phyloP scores from a whole-genome alignment of 768 basidiomycete genomes.

The Chalciporus piperatus region DNA sequence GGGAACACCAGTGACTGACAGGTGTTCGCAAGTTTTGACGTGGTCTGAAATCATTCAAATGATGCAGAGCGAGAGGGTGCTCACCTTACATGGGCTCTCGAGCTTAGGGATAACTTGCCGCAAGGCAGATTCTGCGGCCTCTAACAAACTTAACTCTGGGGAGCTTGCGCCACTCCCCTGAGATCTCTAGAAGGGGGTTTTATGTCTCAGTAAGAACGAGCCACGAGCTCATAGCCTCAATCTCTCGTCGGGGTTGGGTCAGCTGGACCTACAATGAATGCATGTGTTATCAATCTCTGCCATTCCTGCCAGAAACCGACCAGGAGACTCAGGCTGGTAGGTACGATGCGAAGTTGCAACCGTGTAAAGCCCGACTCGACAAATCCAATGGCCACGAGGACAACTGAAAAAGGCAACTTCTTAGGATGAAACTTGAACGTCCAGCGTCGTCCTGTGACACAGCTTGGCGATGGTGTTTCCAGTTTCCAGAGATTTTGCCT shows the following conservation, averaged over 20 bases:
- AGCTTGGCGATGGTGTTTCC: background rate
- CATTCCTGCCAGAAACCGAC: background rate
- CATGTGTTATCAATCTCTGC: conserved; percentile 9
- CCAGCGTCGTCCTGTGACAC: background rate
- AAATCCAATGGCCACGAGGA: background rate
- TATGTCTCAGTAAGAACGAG: background rate
- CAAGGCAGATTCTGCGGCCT: background rate
- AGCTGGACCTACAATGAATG: conserved; percentile 1
- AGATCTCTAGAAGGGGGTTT: background rate
- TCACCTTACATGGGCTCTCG: background rate
- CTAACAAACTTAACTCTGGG: background rate
- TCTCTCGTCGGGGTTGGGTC: background rate
- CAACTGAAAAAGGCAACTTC: background rate
- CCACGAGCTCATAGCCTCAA: background rate
- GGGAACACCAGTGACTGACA: background rate
- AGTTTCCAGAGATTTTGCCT: background rate
- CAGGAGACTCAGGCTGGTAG: background rate
- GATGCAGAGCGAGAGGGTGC: background rate
- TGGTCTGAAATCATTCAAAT: background rate
- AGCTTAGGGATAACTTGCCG: background rate
- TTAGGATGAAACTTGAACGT: too few relatives aligned
- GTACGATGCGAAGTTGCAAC: background rate
- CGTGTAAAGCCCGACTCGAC: too few relatives aligned
- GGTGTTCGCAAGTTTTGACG: background rate
- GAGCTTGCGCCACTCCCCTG: background rate